Evolutionary conservation across 1,139 yeast genomes (phyloP), one percentile per base, ranked within the genome.

Genomic region (Taphrina communis): DNA sequence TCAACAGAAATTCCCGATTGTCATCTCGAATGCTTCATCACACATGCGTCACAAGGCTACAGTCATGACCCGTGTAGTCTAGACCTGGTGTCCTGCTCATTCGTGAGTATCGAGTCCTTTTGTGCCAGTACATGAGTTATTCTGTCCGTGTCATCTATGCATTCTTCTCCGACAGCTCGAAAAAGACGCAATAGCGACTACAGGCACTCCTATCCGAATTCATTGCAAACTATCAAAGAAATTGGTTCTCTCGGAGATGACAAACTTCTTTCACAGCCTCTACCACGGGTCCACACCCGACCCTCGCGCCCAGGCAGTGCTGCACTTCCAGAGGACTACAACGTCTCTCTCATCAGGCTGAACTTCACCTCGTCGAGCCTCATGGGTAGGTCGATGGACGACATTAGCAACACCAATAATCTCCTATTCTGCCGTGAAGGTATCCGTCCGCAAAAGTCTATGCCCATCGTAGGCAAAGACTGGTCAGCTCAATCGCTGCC

Each of bases 251-350:
- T 50, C 8, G 36, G 11, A 3, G 36, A 21, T 21, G 53, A 50
- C 48, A n/a, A 44, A n/a, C 48, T 44, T 44, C 48, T 44, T 8
- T 44, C 19, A 14, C 48, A n/a, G 19, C 36, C 53, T 4, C 6
- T 50, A 6, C 48, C 48, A n/a, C 2, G 19, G n/a, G 48, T 44
- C 8, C 48, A 14, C 48, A 44, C n/a, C 8, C 41, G 35, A 12
- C 11, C 42, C 2, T 38, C 48, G 8, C 38, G 60, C 0, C 46
- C 60, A 8, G 50, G 44, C 17, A n/a, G 31, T 14, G 19, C 38
- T 9, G 48, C 14, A 12, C 60, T 56, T 21, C 60, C 60, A 9
- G 36, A 56, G 3, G 60, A 36, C 50, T 56, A 39, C 50, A 56
- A 38, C 19, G 21, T 56, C 12, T 3, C 60, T 19, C n/a, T 31